These are phyloP conservation scores for Russula brevipes DNA, from an alignment of 768 basidiomycete genomes.

Conservation along the genomic window DNA sequence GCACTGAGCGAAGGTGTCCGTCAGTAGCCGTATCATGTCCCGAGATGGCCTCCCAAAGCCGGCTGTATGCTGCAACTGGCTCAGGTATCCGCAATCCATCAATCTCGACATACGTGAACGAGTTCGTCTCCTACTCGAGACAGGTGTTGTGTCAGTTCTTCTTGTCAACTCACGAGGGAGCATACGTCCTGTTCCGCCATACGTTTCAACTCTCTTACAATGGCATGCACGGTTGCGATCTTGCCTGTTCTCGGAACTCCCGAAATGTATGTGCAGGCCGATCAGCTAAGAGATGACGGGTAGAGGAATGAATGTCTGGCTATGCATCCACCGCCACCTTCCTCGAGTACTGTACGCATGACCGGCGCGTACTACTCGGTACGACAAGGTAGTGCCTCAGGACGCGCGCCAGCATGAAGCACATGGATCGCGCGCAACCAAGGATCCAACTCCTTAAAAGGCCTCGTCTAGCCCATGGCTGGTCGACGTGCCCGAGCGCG, in stretches of 20 bases:
- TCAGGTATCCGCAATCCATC: slow-evolving; percentile 93
- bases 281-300: neutral
- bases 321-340: slow-evolving; percentile 95
- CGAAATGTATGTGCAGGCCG: slow-evolving; percentile 67
- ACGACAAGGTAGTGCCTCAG: slow-evolving; percentile 84
- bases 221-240: slow-evolving; percentile 94
- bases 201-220: slow-evolving; percentile 82
- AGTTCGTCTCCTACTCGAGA: slow-evolving; percentile 70
- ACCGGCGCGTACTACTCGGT: slow-evolving; percentile 80
- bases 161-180: slow-evolving; percentile 5
- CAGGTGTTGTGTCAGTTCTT: neutral
- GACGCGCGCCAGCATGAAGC: slow-evolving; percentile 88
- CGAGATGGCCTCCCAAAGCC: slow-evolving; percentile 91
- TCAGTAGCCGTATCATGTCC: slow-evolving; percentile 63
- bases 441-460: slow-evolving; percentile 57
- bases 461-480: slow-evolving; percentile 37
- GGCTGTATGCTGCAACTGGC: slow-evolving; percentile 83
- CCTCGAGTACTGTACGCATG: slow-evolving; percentile 74
- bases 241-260: slow-evolving; percentile 99
- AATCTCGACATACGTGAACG: slow-evolving; percentile 96
- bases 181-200: slow-evolving; percentile 79
- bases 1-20: slow-evolving; percentile 61
- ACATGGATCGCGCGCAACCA: slow-evolving; percentile 88
- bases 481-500: slow-evolving; percentile 20
- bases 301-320: slow-evolving; percentile 43